A percentile compares a stretch with the other conserved stretches of the same genome.
Evolutionary conservation across 768 basidiomycete genomes (phyloP).

Genomic region (Mycena rosella): DNA sequence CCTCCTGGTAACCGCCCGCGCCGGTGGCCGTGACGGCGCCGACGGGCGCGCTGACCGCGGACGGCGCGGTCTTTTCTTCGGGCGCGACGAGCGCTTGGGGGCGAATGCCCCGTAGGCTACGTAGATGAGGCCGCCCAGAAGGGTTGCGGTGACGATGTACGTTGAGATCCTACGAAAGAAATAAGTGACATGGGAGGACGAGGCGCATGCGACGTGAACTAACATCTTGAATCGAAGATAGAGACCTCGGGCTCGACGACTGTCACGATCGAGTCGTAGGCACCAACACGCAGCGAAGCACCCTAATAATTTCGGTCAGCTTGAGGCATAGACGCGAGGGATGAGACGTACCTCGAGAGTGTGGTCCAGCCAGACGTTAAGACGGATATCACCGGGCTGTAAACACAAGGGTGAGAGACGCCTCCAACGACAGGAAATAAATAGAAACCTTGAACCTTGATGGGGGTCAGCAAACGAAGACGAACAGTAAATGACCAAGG

Average conservation of each 20-base stretch:
- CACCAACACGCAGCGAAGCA: slow-evolving; percentile 66
- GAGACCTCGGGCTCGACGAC: slow-evolving; percentile 86
- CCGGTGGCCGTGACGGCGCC: slow-evolving; percentile 73
- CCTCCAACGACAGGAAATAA: slow-evolving; percentile 5
- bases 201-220: slow-evolving; percentile 39
- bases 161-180: slow-evolving; percentile 64
- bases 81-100: slow-evolving; percentile 71
- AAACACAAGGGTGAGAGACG: slow-evolving; percentile 3
- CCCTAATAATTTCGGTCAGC: slow-evolving; percentile 9
- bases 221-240: slow-evolving; percentile 86
- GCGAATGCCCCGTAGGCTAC: slow-evolving; percentile 74
- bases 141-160: slow-evolving; percentile 75
- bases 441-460: slow-evolving; percentile 69
- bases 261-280: slow-evolving; percentile 81
- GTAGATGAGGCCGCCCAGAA: slow-evolving; percentile 75
- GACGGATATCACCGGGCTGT: slow-evolving; percentile 81
- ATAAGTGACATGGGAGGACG: neutral
- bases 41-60: slow-evolving; percentile 65
- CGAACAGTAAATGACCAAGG: slow-evolving; percentile 7
- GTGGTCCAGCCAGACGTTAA: slow-evolving; percentile 85
- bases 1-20: slow-evolving; percentile 82
- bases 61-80: slow-evolving; percentile 55
- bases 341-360: slow-evolving; percentile 63
- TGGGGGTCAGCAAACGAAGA: slow-evolving; percentile 33
- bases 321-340: neutral